phyloP scores from a whole-genome alignment of 1,284 basidiomycete genomes.

The Inonotus hispidus region DNA sequence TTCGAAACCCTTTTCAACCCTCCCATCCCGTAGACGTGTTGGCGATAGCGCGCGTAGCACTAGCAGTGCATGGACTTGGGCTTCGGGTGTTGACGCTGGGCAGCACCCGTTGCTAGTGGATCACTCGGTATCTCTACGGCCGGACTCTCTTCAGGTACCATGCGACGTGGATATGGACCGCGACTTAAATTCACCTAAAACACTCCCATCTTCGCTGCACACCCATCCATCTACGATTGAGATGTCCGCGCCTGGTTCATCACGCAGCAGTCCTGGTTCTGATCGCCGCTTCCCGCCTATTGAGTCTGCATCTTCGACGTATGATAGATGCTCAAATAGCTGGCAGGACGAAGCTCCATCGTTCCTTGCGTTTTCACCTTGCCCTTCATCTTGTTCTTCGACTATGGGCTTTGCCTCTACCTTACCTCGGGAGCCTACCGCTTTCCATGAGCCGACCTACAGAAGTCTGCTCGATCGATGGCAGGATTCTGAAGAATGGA shows the following conservation, averaged over 20 bases:
- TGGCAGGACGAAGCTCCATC: conserved; percentile 2
- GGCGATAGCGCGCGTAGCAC: background rate
- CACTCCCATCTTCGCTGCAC: background rate
- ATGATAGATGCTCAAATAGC: background rate
- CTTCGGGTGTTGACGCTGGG: conserved; percentile 4
- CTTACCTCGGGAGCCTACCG: background rate
- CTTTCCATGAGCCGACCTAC: background rate
- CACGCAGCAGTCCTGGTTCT: conserved; percentile 1
- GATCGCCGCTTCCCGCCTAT: background rate
- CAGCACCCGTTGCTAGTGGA: conserved; percentile 5
- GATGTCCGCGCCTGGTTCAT: conserved; percentile 4
- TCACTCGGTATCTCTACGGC: conserved; percentile 5
- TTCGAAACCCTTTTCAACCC: background rate
- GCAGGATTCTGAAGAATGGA: conserved; percentile 11
- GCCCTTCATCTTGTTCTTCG: background rate
- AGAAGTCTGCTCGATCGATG: conserved; percentile 5
- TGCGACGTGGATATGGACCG: conserved; percentile 9
- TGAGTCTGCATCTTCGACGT: background rate
- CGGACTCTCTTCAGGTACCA: conserved; percentile 1
- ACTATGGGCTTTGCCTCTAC: background rate
- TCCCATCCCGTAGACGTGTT: background rate
- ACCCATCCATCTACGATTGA: background rate
- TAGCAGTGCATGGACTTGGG: conserved; percentile 5
- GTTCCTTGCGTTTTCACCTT: background rate
- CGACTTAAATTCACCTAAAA: background rate